Percentiles rank a stretch among this genome's conserved stretches.
Conservation (phyloP, 768 basidiomycete species). For the Crucibulum laeve region DNA sequence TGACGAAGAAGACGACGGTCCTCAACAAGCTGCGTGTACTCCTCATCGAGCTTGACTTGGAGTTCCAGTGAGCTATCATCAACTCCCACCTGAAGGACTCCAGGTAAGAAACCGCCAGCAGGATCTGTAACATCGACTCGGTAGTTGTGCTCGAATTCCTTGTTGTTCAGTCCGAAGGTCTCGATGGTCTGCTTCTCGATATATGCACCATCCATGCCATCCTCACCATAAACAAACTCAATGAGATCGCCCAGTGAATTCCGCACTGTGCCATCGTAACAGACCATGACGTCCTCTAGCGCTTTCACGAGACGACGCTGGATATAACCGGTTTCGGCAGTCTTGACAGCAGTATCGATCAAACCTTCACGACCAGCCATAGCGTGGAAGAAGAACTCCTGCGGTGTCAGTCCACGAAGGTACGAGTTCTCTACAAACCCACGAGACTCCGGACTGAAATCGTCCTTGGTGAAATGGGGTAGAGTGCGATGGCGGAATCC, state of each 20-base stretch:
- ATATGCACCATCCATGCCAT: conserved; percentile 97
- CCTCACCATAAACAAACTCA: conserved; percentile 96
- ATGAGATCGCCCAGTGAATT: conserved; percentile 96
- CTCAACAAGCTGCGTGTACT: conserved; percentile 50
- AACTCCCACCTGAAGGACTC: conserved; percentile 82
- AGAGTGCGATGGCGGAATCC: conserved; percentile 96
- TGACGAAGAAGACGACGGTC: conserved; percentile 78
- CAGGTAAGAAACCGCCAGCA: conserved; percentile 71
- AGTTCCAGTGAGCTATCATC: conserved; percentile 81
- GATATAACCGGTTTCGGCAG: conserved; percentile 98
- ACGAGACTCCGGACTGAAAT: conserved; percentile 95
- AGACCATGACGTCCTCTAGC: conserved; percentile 94
- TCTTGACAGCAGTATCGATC: conserved; percentile 99
- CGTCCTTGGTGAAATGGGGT: conserved; percentile 98
- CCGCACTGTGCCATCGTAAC: conserved; percentile 96
- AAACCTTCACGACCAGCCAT: conserved; percentile 99
- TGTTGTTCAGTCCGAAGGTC: conserved; percentile 77
- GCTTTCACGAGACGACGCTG: conserved; percentile 98
- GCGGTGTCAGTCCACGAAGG: conserved; percentile 90
- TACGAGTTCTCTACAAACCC: conserved; percentile 99
- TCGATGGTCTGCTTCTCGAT: conserved; percentile 96
- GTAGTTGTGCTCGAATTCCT: conserved; percentile 86
- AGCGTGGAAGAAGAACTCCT: conserved; percentile 99
- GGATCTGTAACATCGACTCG: conserved; percentile 93
- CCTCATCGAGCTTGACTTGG: conserved; percentile 79